Base-by-base conservation (phyloP, 371 early-diverging fungal genomes). In the Mycotypha africana region DNA sequence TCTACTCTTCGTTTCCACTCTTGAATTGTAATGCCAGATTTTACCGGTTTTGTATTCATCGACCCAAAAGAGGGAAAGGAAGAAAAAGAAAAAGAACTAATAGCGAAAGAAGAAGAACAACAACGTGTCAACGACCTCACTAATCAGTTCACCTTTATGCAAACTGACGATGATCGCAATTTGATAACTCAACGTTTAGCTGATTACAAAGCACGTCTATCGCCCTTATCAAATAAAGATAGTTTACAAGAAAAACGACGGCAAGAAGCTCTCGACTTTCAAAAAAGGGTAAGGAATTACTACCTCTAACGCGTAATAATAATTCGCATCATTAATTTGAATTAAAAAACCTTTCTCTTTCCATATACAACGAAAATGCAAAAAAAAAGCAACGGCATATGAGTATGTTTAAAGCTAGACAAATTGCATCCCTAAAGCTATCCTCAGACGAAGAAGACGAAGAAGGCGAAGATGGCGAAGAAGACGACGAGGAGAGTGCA, bases 161-260 rank as follows among this genome's bases (percentile, higher is more conserved):
- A 42, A 12, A 34, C 42, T n/a, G 37, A 53, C 4, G 22, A 28
- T 12, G 45, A 49, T 15, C 15, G 19, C n/a, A n/a, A 3, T 40
- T n/a, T 21, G 36, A 53, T 38, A 26, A 36, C n/a, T n/a, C n/a
- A n/a, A n/a, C n/a, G n/a, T n/a, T n/a, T n/a, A 12, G 38, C 12
- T 3, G 24, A 35, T 3, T 58, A 40, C 41, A 31, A 48, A 36
- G 25, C 17, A 9, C 21, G 20, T 19, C 42, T 45, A 42, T 45
- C 58, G 3, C 53, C 57, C 10, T 17, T 58, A 10, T 34, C 41
- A 12, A 42, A 37, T 23, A 38, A 50, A 11, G 46, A 50, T 23
- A 32, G 58, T 32, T 51, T 50, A 6, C 67, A 62, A 45, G 56
- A 53, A 15, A 45, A 23, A 32, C 33, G 67, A 53, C 56, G 67